These are phyloP conservation scores for Aspergillus texensis DNA, from an alignment of 2,329 filamentous ascomycete genomes.

Conservation along the genomic window DNA sequence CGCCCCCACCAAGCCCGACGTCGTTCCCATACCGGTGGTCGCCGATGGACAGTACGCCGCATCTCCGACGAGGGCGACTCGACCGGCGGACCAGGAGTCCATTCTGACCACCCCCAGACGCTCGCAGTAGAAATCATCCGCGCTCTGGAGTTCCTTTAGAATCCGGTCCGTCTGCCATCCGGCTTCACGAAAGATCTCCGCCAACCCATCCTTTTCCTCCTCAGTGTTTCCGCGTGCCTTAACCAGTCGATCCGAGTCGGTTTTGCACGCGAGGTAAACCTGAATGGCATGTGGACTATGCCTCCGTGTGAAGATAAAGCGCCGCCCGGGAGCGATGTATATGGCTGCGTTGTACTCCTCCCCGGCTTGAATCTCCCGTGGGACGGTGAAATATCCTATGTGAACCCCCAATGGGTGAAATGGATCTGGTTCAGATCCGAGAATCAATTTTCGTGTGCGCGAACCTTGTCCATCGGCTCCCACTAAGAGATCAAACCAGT, in stretches of 20 bases:
- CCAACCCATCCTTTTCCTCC: conserved; percentile 45
- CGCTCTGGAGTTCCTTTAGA: conserved; percentile 43
- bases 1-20: conserved; percentile 40
- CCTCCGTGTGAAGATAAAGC: conserved; percentile 21
- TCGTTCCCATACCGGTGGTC: conserved; percentile 40
- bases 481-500: conserved; percentile 33
- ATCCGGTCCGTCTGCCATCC: conserved; percentile 53
- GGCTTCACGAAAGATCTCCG: conserved; percentile 43
- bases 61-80: conserved; percentile 46
- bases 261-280: conserved; percentile 39
- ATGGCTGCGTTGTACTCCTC: conserved; percentile 25
- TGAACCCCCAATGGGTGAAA: conserved; percentile 31
- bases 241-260: conserved; percentile 26
- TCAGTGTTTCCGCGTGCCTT: conserved; percentile 33
- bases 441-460: conserved; percentile 23
- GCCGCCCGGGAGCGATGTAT: conserved; percentile 40
- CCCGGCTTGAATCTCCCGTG: conserved; percentile 22
- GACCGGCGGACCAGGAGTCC: conserved; percentile 48
- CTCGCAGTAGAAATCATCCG: conserved; percentile 53
- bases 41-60: conserved; percentile 39
- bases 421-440: conserved; percentile 18
- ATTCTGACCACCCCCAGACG: conserved; percentile 50
- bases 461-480: conserved; percentile 34
- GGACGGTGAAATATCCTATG: conserved; percentile 43
- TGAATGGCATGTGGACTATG: conserved; percentile 32